phyloP scores from a whole-genome alignment of 441 rosid species.

The Jatropha multifida region DNA sequence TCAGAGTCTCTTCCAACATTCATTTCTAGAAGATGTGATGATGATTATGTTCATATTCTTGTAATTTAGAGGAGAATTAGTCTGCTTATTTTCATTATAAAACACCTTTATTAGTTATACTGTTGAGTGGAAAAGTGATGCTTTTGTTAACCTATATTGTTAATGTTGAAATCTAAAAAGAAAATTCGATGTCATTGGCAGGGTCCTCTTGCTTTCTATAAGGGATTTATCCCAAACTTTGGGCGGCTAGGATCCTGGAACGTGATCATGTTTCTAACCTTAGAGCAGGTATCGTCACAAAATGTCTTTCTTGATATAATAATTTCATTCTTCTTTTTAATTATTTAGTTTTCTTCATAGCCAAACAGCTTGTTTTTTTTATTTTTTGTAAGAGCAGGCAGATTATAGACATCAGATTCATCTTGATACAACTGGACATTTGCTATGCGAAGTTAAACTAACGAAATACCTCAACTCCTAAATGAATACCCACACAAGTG shows the following conservation, averaged over 20 bases:
- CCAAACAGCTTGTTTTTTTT: too few species aligned
- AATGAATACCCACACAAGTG: too few species aligned
- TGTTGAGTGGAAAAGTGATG: neutral
- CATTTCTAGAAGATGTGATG: neutral
- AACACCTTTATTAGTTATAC: neutral
- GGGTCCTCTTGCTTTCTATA: constrained; percentile 96
- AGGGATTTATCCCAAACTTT: constrained; percentile 95
- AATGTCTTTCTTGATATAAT: neutral
- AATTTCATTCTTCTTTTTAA: neutral
- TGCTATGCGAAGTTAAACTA: too few species aligned
- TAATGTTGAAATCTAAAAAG: neutral
- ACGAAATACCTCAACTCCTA: too few species aligned
- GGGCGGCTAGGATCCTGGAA: constrained; percentile 99
- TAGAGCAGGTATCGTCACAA: constrained; percentile 70
- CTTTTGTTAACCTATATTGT: neutral
- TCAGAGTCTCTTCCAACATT: neutral
- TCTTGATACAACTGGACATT: too few species aligned
- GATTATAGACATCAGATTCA: too few species aligned
- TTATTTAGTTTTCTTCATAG: too few species aligned
- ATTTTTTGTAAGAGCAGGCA: too few species aligned
- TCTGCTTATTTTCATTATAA: neutral
- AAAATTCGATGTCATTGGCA: constrained; percentile 30
- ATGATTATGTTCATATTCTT: neutral
- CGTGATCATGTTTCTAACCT: constrained; percentile 95
- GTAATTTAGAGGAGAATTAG: neutral